Base-by-base conservation (phyloP, 257 asterid species). In the Rehmannia glutinosa region DNA sequence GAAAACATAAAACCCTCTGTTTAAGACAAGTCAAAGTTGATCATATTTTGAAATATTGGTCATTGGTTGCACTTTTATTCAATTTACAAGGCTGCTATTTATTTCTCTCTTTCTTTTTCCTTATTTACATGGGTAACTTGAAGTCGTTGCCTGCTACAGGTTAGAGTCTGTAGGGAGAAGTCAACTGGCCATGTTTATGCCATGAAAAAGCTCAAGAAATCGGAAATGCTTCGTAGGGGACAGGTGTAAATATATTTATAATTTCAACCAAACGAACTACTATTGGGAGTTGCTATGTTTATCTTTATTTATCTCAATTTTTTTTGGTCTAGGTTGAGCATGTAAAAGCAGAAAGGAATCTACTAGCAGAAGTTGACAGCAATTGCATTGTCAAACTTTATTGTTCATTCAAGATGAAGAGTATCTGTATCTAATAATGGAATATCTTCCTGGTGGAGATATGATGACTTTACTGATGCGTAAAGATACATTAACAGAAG, bases 191-290 rank as follows among this genome's bases (percentile, higher is more conserved):
- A 92, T 80, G 97, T 92, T 35, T 92, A 86, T 35, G 98, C 98
- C 77, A 92, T 92, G 98, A 92, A 92, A 78, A 92, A 92, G 80
- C 97, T 92, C 56, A 92, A 90, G 87, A 92, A 92, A 74, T 90
- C 98, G 3, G 98, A 93, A 82, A 93, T 93, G 98, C 96, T 93
- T 61, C 97, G 98, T 36, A 80, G 98, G 78, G 98, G 98, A 68
- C 98, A 93, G 98, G 98, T 93, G 70, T 52, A 47, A 62, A 45
- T 19, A 16, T 23, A 64, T 76, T n/a, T 52, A 25, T 59, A 17
- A 30, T 58, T 56, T 47, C 68, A 39, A 49, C 45, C 12, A 72
- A 58, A 38, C 55, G 62, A 52, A 62, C 59, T 23, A 36, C 30
- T 68, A 17, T 52, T 17, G 52, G 72, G 62, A 72, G 65, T 57